Evolutionary conservation across 73 alveolate species (phyloP), one percentile per base, ranked within the genome.

Genomic region (Urostyla sp.): DNA sequence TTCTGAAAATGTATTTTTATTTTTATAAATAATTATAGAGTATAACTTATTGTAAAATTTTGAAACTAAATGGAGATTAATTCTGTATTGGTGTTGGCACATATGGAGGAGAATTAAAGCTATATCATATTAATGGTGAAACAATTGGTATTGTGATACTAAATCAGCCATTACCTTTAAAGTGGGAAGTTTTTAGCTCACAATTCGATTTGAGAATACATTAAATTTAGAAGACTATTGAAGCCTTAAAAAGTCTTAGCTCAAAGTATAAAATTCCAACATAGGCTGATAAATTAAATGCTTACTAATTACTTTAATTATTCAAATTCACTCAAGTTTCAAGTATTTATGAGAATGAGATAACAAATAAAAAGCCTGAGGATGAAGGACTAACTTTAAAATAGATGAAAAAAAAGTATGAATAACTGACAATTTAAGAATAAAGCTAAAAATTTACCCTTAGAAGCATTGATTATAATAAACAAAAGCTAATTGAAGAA

Each of bases 51-150:
- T 5, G 26, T 20, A 63, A 43, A 40, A 4, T 63, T 40, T 23
- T 63, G 3, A 3, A 18, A 7, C 24, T 63, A 7, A 60, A 63
- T 23, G 10, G 6, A 30, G 10, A 35, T 43, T 43, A 63, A 24
- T 63, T 4, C 44, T 38, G 79, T 32, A 16, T 63, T 40, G 79
- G 50, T n/a, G 61, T 63, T 18, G 79, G 61, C 3, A 37, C 79
- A 6, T 27, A 27, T 35, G n/a, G 26, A 18, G 79, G 79, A 0
- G 3, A 28, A 5, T 63, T 63, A 16, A 28, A 34, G 8, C n/a
- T 63, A 15, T 63, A 63, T 24, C 23, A n/a, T 3, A 15, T 63
- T 13, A 23, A 63, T 1, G 79, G 79, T 10, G 1, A 43, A 16
- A 34, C 24, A 2, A 15, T 63, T 5, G 40, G 46, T 21, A 43